Conservation (phyloP, 352 stramenopile genomes). For the Globisporangium takayamanum region DNA sequence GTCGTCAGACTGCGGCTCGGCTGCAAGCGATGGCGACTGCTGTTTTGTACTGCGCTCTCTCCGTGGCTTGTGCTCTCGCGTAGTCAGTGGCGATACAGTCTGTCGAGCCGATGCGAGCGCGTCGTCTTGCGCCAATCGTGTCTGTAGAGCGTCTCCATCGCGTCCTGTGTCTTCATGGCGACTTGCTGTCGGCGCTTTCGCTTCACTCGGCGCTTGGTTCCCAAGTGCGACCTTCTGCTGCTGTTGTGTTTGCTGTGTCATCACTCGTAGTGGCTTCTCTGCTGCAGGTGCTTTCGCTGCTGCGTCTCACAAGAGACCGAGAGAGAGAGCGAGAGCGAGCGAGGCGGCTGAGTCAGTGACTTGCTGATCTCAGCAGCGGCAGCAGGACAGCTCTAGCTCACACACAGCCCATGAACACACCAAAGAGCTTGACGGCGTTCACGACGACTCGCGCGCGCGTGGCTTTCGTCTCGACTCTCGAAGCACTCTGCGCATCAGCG, state of each 20-base stretch:
- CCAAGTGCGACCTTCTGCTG: neutral
- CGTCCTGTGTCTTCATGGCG: neutral
- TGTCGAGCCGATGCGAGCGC: neutral
- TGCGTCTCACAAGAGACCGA: neutral
- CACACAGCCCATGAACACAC: neutral
- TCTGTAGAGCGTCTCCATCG: too few species aligned
- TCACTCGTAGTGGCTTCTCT: neutral
- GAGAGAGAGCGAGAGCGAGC: neutral
- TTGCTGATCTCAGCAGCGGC: too few species aligned
- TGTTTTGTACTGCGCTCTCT: neutral
- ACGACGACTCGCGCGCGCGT: neutral
- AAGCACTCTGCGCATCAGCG: neutral
- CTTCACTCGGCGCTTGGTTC: neutral
- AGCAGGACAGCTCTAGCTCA: neutral
- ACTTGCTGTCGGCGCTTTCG: neutral
- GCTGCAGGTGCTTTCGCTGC: neutral
- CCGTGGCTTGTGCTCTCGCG: too few species aligned
- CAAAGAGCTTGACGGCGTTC: slow-evolving; percentile 8
- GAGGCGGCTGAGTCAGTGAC: too few species aligned
- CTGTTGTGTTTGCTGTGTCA: too few species aligned
- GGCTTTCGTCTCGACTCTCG: slow-evolving; percentile 4
- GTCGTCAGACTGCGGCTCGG: neutral
- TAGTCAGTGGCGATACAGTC: too few species aligned
- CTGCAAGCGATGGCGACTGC: neutral
- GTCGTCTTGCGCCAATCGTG: neutral